These are phyloP conservation scores for Pythium vanterpoolii DNA, from an alignment of 352 stramenopile genomes.

Conservation along the genomic window DNA sequence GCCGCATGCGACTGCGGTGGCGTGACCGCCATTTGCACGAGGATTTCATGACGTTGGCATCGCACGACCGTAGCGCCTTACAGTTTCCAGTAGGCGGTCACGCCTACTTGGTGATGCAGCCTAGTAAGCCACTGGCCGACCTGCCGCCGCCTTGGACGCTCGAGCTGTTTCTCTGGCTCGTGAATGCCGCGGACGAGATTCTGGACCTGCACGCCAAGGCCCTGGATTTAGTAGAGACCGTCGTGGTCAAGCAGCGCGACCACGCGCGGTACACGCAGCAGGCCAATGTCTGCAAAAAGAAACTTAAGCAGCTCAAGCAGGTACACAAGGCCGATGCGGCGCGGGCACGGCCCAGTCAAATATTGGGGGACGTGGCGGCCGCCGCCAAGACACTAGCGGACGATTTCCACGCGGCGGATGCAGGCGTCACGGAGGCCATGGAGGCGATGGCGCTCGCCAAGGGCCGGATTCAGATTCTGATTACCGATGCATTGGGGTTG, in stretches of 20 bases:
- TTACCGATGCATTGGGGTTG: conserved; percentile 43
- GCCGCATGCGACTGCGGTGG: conserved; percentile 49
- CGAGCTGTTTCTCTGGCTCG: conserved; percentile 65
- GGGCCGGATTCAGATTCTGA: conserved; percentile 41
- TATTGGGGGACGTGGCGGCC: conserved; percentile 24
- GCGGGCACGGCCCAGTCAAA: conserved; percentile 6
- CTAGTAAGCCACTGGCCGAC: conserved; percentile 27
- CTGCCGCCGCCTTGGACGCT: conserved; percentile 63
- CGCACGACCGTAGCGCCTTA: conserved; percentile 42
- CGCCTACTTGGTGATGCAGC: conserved; percentile 38
- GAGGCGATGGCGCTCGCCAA: conserved; percentile 39
- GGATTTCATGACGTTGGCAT: conserved; percentile 46
- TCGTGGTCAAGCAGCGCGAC: conserved; percentile 34
- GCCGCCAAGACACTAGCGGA: conserved; percentile 49
- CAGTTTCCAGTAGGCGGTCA: conserved; percentile 45
- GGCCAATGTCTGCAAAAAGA: conserved; percentile 44
- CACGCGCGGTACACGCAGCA: conserved; percentile 38
- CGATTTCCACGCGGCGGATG: conserved; percentile 46
- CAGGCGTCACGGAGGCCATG: conserved; percentile 28
- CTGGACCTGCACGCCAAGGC: conserved; percentile 39
- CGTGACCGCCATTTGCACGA: conserved; percentile 71
- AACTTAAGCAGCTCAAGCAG: conserved; percentile 27
- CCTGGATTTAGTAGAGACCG: conserved; percentile 36
- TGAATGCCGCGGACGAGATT: conserved; percentile 47
- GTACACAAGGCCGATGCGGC: conserved; percentile 7